These are phyloP conservation scores for Phragmites australis DNA, from an alignment of 176 grass and related monocot species.

Conservation along the genomic window DNA sequence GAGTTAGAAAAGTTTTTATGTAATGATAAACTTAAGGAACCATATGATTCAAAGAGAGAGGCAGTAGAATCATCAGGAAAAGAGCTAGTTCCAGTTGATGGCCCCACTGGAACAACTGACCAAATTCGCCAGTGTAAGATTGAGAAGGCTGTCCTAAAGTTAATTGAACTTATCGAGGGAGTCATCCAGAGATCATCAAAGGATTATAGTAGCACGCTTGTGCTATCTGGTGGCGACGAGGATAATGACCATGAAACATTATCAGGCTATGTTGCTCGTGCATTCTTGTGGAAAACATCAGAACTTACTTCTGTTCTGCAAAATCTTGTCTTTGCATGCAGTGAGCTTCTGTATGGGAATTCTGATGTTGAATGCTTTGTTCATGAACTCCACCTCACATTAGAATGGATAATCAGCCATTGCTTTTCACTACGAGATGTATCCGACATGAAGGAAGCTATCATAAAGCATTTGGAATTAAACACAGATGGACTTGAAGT, in stretches of 20 bases:
- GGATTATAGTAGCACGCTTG: constrained; percentile 37
- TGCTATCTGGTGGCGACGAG: constrained; percentile 32
- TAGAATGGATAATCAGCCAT: constrained; percentile 81
- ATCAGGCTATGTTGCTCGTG: constrained; percentile 67
- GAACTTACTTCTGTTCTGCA: constrained; percentile 67
- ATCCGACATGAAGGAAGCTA: constrained; percentile 81
- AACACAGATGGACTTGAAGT: constrained; percentile 51
- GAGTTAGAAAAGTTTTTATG: constrained; percentile 84
- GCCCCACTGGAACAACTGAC: constrained; percentile 20
- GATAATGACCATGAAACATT: constrained; percentile 9
- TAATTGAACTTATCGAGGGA: constrained; percentile 79
- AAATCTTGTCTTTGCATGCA: constrained; percentile 71
- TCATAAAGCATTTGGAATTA: constrained; percentile 69
- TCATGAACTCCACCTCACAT: constrained; percentile 51
- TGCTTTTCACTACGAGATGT: constrained; percentile 95
- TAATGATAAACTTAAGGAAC: constrained; percentile 40
- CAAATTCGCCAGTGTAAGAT: constrained; percentile 38
- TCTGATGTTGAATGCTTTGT: constrained; percentile 64
- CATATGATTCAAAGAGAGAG: constrained; percentile 40
- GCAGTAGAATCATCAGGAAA: constrained; percentile 34
- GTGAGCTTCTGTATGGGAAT: constrained; percentile 61
- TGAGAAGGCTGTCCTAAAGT: constrained; percentile 58
- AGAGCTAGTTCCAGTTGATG: constrained; percentile 55
- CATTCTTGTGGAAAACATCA: constrained; percentile 81
- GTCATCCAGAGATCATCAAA: constrained; percentile 71